Evolutionary conservation across 192 early-diverging fungal species (phyloP), one percentile per base, ranked within the genome.

Genomic region (Entomortierella chlamydospora): DNA sequence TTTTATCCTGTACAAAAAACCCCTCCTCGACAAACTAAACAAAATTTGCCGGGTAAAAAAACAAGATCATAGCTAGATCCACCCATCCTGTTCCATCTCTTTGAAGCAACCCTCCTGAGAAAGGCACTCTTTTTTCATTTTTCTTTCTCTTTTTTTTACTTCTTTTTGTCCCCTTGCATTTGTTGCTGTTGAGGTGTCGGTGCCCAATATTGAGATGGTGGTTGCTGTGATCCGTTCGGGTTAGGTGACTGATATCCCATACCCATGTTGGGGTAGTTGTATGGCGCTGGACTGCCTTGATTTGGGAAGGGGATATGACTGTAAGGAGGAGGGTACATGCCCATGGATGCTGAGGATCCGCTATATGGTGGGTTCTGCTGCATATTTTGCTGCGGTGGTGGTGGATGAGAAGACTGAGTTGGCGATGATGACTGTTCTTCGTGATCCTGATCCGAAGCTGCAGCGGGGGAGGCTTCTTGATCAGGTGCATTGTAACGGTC

Each of bases 281-380:
- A 66, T 33, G 59, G 39, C 5, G 6, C 39, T 7, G 29, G 17
- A 53, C 42, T n/a, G 2, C 58, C 15, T n/a, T 53, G 58, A 11
- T 2, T 22, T 8, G 68, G 59, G 68, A 43, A 70, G 20, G 68
- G 68, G 68, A 70, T 70, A n/a, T 70, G 55, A 20, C 34, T 62
- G 22, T 70, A 70, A 1, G 58, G 51, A 1, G 68, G 59, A 17
- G 68, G 58, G 33, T 70, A 70, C 68, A 70, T 70, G 10, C 39
- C 53, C 41, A 64, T 64, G 10, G 57, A 9, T 1, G 50, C 49
- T 23, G 62, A 15, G 2, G 62, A 54, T n/a, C 30, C 15, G 4
- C 34, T n/a, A 22, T 37, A 41, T 25, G 49, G 20, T 26, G 42
- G 23, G 2, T 26, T 43, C 22, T 52, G 62, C 18, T 52, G 61